These are phyloP conservation scores for Colletotrichum sp. DNA, from an alignment of 2,329 filamentous ascomycete genomes.

Conservation along the genomic window DNA sequence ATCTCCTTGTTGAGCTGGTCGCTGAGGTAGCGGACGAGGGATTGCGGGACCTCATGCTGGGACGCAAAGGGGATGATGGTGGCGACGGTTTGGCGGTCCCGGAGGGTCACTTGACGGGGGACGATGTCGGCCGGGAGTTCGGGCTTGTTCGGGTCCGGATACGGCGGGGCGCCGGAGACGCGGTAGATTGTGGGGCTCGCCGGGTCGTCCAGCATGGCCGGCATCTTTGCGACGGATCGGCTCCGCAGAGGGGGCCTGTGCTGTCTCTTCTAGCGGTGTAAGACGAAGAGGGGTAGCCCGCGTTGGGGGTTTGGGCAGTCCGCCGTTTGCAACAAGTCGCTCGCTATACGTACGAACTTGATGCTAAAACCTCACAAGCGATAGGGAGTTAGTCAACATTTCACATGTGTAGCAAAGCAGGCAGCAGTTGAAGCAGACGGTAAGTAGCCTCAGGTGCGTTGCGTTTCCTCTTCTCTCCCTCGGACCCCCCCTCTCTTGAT, in stretches of 20 bases:
- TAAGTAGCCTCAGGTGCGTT: background rate
- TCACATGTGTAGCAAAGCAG: slow-evolving; percentile 13
- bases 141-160: slow-evolving; percentile 65
- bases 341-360: background rate
- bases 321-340: background rate
- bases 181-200: slow-evolving; percentile 73
- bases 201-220: slow-evolving; percentile 81
- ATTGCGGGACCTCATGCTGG: slow-evolving; percentile 76
- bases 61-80: slow-evolving; percentile 84
- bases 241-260: background rate
- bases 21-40: slow-evolving; percentile 77
- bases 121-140: slow-evolving; percentile 72
- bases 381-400: slow-evolving; percentile 14
- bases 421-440: background rate
- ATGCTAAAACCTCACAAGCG: background rate
- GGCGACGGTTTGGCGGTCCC: slow-evolving; percentile 83
- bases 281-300: background rate
- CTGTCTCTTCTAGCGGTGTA: background rate
- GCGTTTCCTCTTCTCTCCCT: background rate
- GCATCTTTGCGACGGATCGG: slow-evolving; percentile 56
- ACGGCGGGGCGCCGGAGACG: slow-evolving; percentile 69
- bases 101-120: slow-evolving; percentile 79
- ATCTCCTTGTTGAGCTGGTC: slow-evolving; percentile 90
- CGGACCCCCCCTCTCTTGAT: background rate
- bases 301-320: background rate